Percentiles rank a stretch among this genome's conserved stretches.
Evolutionary conservation across 2,329 filamentous ascomycete genomes (phyloP).

Genomic region (Diaporthe batatas): DNA sequence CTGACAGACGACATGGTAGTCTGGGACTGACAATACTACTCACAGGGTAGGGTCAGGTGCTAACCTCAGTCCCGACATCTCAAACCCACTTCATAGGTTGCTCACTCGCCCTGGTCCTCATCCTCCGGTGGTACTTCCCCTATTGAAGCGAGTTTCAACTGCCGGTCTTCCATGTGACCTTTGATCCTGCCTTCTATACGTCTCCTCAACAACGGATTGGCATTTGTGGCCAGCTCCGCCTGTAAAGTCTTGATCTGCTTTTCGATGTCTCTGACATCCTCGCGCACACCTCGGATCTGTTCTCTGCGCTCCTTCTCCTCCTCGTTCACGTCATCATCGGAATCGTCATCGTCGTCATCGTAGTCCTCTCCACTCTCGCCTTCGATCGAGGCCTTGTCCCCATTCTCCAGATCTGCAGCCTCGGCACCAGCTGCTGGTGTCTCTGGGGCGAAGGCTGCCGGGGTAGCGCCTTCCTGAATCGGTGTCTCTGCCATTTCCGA

Average conservation of each 20-base stretch:
- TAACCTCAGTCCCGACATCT: background rate
- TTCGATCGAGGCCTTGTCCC: slow-evolving; percentile 55
- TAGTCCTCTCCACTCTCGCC: slow-evolving; percentile 60
- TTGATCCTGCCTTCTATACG: slow-evolving; percentile 65
- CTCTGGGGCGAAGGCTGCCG: slow-evolving; percentile 53
- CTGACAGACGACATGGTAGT: no score
- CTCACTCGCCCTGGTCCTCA: slow-evolving; percentile 47
- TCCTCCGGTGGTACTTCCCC: slow-evolving; percentile 49
- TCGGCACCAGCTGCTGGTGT: slow-evolving; percentile 59
- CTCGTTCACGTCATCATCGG: slow-evolving; percentile 67
- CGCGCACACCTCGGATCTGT: slow-evolving; percentile 67
- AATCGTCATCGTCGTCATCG: slow-evolving; percentile 66
- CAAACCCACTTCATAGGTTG: no score
- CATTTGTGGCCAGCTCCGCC: slow-evolving; percentile 58
- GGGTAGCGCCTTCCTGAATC: slow-evolving; percentile 55
- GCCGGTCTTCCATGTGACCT: slow-evolving; percentile 57
- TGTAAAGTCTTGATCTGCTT: slow-evolving; percentile 62
- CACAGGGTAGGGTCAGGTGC: background rate
- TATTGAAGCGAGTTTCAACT: slow-evolving; percentile 53
- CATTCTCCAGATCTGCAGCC: slow-evolving; percentile 60
- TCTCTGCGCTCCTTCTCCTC: slow-evolving; percentile 64
- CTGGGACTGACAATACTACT: background rate
- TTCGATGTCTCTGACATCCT: slow-evolving; percentile 67
- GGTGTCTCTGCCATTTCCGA: slow-evolving; percentile 62
- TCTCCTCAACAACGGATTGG: slow-evolving; percentile 63